These are phyloP conservation scores for Polyporus tsugae DNA, from an alignment of 1,284 basidiomycete genomes.

Conservation along the genomic window DNA sequence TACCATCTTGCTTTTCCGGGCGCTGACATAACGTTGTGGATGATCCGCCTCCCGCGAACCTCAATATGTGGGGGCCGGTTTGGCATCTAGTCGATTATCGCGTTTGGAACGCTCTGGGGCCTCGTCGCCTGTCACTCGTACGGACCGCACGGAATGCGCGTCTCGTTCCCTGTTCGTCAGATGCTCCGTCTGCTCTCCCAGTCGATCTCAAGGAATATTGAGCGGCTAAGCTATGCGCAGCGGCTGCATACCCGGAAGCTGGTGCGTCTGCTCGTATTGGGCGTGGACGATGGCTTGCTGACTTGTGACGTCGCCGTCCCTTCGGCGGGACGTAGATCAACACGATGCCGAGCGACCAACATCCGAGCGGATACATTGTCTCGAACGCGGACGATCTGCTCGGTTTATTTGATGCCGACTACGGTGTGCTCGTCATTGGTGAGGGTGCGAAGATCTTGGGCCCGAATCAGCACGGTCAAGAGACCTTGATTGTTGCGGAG, in stretches of 20 bases:
- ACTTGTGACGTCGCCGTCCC: slow-evolving; percentile 20
- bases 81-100: slow-evolving; percentile 73
- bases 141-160: slow-evolving; percentile 80
- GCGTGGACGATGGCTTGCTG: slow-evolving; percentile 13
- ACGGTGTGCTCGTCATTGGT: slow-evolving; percentile 86
- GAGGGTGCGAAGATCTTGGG: slow-evolving; percentile 90
- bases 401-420: slow-evolving; percentile 86
- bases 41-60: neutral
- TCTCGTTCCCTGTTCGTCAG: slow-evolving; percentile 86
- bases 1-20: neutral
- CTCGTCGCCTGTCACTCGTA: slow-evolving; percentile 88
- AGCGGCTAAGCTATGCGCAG: slow-evolving; percentile 84
- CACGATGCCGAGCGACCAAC: slow-evolving; percentile 75
- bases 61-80: neutral
- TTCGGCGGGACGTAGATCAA: slow-evolving; percentile 64
- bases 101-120: slow-evolving; percentile 87
- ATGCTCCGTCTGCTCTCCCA: slow-evolving; percentile 86
- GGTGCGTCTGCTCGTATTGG: slow-evolving; percentile 39
- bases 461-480: slow-evolving; percentile 83
- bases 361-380: slow-evolving; percentile 87
- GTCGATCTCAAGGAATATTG: slow-evolving; percentile 86
- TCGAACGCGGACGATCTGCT: slow-evolving; percentile 89
- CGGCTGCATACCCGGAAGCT: slow-evolving; percentile 83
- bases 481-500: slow-evolving; percentile 85
- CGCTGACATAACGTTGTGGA: neutral